Evolutionary conservation across 768 basidiomycete genomes (phyloP).

Genomic region (Butyriboletus loyo): DNA sequence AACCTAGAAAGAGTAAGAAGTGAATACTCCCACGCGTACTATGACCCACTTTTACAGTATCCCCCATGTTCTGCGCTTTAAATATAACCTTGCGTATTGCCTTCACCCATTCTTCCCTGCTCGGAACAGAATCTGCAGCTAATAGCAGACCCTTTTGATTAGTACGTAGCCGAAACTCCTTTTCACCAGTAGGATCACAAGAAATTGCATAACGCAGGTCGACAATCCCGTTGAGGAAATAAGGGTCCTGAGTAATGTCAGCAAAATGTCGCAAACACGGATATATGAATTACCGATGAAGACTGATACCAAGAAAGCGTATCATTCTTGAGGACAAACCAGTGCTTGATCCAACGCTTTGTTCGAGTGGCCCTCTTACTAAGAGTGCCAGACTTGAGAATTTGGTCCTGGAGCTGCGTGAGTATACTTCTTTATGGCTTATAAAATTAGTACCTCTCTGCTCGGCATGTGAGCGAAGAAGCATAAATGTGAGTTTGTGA

Average conservation of each 20-base stretch:
- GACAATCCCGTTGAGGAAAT: constrained; percentile 96
- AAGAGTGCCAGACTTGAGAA: constrained; percentile 88
- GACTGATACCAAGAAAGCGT: constrained; percentile 96
- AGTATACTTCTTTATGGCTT: constrained; percentile 1
- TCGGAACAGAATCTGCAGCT: constrained; percentile 75
- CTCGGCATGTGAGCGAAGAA: constrained; percentile 96
- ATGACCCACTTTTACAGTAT: constrained; percentile 78
- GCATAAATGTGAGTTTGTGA: constrained; percentile 90
- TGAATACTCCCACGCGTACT: not conserved
- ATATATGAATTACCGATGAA: constrained; percentile 61
- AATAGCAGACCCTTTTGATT: constrained; percentile 73
- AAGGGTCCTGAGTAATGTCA: constrained; percentile 69
- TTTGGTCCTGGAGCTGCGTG: constrained; percentile 63
- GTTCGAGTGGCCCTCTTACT: constrained; percentile 86
- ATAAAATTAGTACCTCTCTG: constrained; percentile 59
- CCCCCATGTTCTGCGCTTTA: constrained; percentile 94
- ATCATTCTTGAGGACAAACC: constrained; percentile 96
- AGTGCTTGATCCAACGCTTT: constrained; percentile 91
- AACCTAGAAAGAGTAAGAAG: constrained; percentile 48
- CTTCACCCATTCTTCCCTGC: constrained; percentile 94
- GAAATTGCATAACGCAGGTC: constrained; percentile 90
- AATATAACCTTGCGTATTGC: constrained; percentile 92
- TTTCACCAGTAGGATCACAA: constrained; percentile 78
- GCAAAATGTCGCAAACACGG: constrained; percentile 3
- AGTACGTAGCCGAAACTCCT: constrained; percentile 78